Conservation (phyloP, 805 yeast genomes). For the Cyberlindnera lachancei region DNA sequence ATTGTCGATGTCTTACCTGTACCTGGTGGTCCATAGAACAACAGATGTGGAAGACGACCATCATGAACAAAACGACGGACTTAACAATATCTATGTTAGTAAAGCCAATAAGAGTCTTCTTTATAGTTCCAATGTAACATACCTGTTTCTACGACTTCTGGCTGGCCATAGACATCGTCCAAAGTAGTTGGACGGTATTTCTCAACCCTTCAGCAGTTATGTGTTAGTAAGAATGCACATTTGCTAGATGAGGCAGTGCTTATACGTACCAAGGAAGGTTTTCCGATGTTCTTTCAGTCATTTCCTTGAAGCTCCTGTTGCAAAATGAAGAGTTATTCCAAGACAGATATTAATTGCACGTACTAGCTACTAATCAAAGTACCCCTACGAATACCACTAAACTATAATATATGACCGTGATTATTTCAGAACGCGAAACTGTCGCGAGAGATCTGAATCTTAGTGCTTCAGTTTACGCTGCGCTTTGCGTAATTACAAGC, state of each 20-base stretch:
- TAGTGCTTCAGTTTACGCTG: too few species aligned
- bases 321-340: too few species aligned
- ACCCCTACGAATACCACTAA: too few species aligned
- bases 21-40: slow-evolving; percentile 95
- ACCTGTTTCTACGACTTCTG: slow-evolving; percentile 69
- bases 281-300: background rate
- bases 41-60: slow-evolving; percentile 80
- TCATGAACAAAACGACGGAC: slow-evolving; percentile 78
- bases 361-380: too few species aligned
- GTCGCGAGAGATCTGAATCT: too few species aligned
- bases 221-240: slow-evolving; percentile 5
- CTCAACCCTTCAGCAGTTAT: slow-evolving; percentile 67
- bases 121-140: slow-evolving; percentile 3
- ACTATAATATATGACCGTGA: too few species aligned
- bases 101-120: background rate
- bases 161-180: slow-evolving; percentile 89
- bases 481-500: too few species aligned
- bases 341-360: too few species aligned
- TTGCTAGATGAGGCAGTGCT: too few species aligned
- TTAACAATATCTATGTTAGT: background rate
- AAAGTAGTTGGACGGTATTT: slow-evolving; percentile 83
- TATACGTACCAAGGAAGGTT: background rate
- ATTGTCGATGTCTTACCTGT: slow-evolving; percentile 90
- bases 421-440: too few species aligned
- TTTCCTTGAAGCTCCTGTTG: too few species aligned